Evolutionary conservation across 306 rosid species (phyloP).

Genomic region (Mimosa pudica): DNA sequence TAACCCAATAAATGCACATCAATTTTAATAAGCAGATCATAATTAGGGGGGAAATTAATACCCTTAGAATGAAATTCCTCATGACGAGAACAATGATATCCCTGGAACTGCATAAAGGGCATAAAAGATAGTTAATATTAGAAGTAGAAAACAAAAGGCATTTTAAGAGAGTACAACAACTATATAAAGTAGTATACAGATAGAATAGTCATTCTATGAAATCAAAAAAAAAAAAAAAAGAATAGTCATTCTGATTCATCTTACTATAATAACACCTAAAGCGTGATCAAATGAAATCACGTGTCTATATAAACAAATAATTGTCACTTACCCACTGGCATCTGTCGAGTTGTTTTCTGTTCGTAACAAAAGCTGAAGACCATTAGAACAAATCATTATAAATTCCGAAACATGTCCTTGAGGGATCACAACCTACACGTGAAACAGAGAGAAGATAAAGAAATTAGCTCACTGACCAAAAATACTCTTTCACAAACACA

Average conservation of each 20-base stretch:
- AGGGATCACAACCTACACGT: slow-evolving; percentile 69
- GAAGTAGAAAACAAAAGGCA: slow-evolving; percentile 15
- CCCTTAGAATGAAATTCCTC: slow-evolving; percentile 79
- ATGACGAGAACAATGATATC: slow-evolving; percentile 85
- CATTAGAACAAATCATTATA: slow-evolving; percentile 53
- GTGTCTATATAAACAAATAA: background rate
- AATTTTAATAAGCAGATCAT: slow-evolving; percentile 17
- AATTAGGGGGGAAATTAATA: slow-evolving; percentile 36
- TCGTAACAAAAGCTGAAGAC: slow-evolving; percentile 60
- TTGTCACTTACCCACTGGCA: slow-evolving; percentile 54
- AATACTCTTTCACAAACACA: slow-evolving; percentile 7
- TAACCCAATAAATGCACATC: background rate
- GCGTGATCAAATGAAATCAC: background rate
- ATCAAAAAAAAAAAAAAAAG: no score
- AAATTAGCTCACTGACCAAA: background rate
- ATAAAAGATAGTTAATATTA: slow-evolving; percentile 30
- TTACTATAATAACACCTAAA: background rate
- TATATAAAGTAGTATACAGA: background rate
- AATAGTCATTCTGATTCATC: background rate
- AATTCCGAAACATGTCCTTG: slow-evolving; percentile 65
- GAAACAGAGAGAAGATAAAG: slow-evolving; percentile 21
- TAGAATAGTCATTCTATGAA: background rate
- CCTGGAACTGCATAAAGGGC: slow-evolving; percentile 63
- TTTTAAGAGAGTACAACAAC: slow-evolving; percentile 3
- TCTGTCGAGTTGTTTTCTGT: slow-evolving; percentile 58